A percentile compares a stretch with the other conserved stretches of the same genome.
Evolutionary conservation across 2,329 filamentous ascomycete genomes (phyloP).

Genomic region (Exserohilum rostratum): DNA sequence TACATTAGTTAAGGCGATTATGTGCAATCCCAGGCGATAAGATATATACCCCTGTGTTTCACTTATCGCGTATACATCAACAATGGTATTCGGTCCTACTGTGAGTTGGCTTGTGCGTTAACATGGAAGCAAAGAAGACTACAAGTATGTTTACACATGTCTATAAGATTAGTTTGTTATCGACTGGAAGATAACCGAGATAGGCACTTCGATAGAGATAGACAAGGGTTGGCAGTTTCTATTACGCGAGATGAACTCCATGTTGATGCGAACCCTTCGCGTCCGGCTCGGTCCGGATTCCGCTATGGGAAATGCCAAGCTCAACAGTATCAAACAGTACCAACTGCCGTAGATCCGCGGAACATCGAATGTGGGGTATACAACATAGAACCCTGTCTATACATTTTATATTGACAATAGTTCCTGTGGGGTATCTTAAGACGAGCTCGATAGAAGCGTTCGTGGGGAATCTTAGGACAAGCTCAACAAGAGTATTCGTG

Average conservation of each 20-base stretch:
- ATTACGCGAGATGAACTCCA: neutral
- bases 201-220: neutral
- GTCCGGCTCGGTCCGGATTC: neutral
- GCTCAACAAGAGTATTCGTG: neutral
- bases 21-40: neutral
- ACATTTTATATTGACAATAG: neutral
- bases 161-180: neutral
- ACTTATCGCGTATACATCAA: neutral
- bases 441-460: neutral
- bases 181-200: neutral
- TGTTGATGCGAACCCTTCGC: neutral
- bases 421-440: neutral
- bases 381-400: neutral
- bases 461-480: neutral
- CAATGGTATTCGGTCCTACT: neutral
- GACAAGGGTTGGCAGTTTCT: neutral
- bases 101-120: neutral
- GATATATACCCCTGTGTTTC: neutral
- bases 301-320: neutral
- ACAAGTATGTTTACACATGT: too few species aligned
- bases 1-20: neutral
- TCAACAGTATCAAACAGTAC: neutral
- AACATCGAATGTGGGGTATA: neutral
- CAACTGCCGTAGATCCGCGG: neutral
- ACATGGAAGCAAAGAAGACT: neutral